Evolutionary conservation across 2,329 filamentous ascomycete genomes (phyloP).

Genomic region (Fusarium lyarnte): DNA sequence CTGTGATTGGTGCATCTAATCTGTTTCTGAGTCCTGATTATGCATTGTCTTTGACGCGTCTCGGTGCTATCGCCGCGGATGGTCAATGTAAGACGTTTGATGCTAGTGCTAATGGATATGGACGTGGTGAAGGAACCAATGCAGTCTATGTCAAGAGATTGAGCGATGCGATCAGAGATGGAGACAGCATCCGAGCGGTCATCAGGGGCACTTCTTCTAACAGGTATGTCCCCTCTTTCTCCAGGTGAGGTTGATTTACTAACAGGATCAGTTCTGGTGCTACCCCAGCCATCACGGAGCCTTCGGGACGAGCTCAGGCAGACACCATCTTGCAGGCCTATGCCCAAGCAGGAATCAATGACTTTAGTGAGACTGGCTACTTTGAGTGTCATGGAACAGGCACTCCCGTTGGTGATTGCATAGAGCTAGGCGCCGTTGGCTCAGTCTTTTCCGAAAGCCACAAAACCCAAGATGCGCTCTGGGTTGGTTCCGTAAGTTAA

Average conservation of each 20-base stretch:
- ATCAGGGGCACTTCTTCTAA: slow-evolving; percentile 60
- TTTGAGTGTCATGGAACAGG: slow-evolving; percentile 47
- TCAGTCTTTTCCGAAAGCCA: slow-evolving; percentile 43
- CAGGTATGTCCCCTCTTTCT: slow-evolving; percentile 13
- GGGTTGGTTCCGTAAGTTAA: slow-evolving; percentile 56
- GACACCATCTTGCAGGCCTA: slow-evolving; percentile 46
- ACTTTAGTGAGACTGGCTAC: slow-evolving; percentile 42
- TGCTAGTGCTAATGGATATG: slow-evolving; percentile 60
- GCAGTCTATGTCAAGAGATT: slow-evolving; percentile 65
- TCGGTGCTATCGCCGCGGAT: slow-evolving; percentile 45
- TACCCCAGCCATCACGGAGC: slow-evolving; percentile 61
- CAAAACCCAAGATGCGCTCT: slow-evolving; percentile 45
- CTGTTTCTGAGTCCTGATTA: slow-evolving; percentile 42
- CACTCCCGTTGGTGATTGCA: slow-evolving; percentile 43
- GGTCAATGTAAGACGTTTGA: slow-evolving; percentile 59
- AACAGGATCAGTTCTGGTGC: slow-evolving; percentile 53
- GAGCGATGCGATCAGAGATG: slow-evolving; percentile 60
- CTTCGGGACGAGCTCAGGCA: slow-evolving; percentile 55
- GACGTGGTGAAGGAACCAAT: slow-evolving; percentile 65
- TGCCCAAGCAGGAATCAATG: slow-evolving; percentile 25
- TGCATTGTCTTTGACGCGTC: slow-evolving; percentile 37
- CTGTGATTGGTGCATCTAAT: slow-evolving; percentile 48
- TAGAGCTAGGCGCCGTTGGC: slow-evolving; percentile 47
- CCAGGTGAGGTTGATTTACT: neutral
- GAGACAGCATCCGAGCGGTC: slow-evolving; percentile 60